Evolutionary conservation across 2,329 filamentous ascomycete genomes (phyloP), one percentile per base, ranked within the genome.

Genomic region (Elsinoe necatrix): DNA sequence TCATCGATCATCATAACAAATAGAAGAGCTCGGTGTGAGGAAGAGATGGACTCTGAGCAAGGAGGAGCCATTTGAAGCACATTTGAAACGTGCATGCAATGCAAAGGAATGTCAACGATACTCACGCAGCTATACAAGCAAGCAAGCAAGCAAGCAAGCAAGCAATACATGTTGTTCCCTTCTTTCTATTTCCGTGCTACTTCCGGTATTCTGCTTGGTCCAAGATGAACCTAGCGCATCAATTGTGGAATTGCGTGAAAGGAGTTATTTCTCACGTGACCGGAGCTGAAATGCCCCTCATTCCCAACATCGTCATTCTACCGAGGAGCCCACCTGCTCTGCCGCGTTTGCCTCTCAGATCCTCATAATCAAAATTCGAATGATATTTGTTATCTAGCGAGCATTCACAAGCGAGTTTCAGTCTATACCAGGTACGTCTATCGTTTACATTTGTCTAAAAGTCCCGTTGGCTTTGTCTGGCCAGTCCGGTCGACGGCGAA

Each of bases 41-140:
- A 50, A 25, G 25, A 34, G 45, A 34, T n/a, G 45, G 45, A 50
- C 45, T 43, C 20, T 12, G 20, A 27, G 34, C 14, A 25, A 52
- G 48, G 31, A 52, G 31, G 16, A 39, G 48, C 12, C 16, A 27
- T 12, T 12, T 16, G 31, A 52, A 25, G 18, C 29, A 23, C 29
- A 39, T 37, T 20, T 35, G 48, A 23, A 52, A 37, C 16, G 12
- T 52, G 34, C 18, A 52, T 21, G 12, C 29, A n/a, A 18, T 37
- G 39, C 48, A 52, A 31, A 52, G 20, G 31, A 52, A 52, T 39
- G 48, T 37, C 18, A 37, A 52, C 21, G 31, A 37, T 35, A 37
- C 41, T 16, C n/a, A 37, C 18, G 48, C 48, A 52, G 20, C 29
- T 37, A 52, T 18, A 37, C 29, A 52, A 34, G 45, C 45, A 34